Base-by-base conservation (phyloP, 2,329 filamentous ascomycete species). In the Penicillium sp. region DNA sequence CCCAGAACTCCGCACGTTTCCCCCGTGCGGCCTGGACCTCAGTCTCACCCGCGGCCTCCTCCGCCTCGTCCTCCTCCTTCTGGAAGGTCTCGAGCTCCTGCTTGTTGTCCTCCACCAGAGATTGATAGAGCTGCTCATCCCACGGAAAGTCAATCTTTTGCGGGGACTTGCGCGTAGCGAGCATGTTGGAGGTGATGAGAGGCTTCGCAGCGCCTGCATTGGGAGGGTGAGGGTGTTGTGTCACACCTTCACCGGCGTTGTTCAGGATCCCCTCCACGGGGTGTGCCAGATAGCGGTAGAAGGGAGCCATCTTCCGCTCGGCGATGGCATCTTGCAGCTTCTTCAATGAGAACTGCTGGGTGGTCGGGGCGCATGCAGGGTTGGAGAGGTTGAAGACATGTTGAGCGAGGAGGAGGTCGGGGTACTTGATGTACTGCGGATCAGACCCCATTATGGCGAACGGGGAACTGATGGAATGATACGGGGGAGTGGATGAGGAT, bases 1-100 rank as follows among this genome's bases (percentile, higher is more conserved):
- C 91, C 79, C 87, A 96, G 68, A 95, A 94, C 68, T 98, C 93
- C 45, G 93, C 93, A 58, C 90, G 80, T 78, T 97, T 97, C 55
- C 90, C 90, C 69, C 86, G 82, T 53, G 90, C 93, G 40, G 88
- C 87, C 70, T 91, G 83, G 51, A 98, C 83, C 72, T 98, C 93
- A 9, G 88, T 96, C 60, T 98, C 93, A 39, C 93, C 93, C 45
- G 91, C 91, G 69, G 94, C 90, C 77, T 98, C 93, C 27, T 86
- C 84, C 7, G 93, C 93, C 64, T 98, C 90, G 47, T 95, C 91
- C 67, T 91, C 84, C 68, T 93, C 87, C 68, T 89, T 89, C 70
- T 90, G 82, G 58, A 86, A 81, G 36, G 72, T 77, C 51, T 86
- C 84, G 33, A 91, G 72, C 72, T 91, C 86, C 58, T 79, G 78